These are phyloP conservation scores for Fusarium oligoseptatum DNA, from an alignment of 2,329 filamentous ascomycete genomes.

Conservation along the genomic window DNA sequence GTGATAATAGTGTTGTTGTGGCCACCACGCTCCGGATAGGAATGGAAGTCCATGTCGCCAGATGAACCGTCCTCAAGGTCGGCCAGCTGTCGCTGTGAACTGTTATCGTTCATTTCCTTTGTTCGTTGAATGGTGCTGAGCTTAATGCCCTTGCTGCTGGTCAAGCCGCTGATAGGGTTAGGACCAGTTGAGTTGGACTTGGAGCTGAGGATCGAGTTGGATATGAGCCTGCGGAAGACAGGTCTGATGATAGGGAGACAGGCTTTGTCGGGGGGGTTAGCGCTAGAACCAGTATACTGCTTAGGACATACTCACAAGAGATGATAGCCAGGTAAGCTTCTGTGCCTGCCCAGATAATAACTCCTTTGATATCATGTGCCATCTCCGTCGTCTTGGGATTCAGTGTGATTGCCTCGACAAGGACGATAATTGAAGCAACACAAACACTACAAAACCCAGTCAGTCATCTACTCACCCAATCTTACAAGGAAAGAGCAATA, in stretches of 20 bases:
- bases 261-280: constrained; percentile 16
- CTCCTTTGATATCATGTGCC: constrained; percentile 29
- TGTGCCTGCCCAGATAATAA: constrained; percentile 32
- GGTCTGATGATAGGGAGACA: constrained; percentile 32
- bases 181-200: constrained; percentile 26
- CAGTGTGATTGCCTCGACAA: constrained; percentile 27
- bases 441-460: constrained; percentile 18
- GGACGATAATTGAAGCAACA: constrained; percentile 23
- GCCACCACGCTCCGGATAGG: constrained; percentile 16
- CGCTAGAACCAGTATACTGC: neutral
- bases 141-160: constrained; percentile 32
- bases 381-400: constrained; percentile 28
- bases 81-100: constrained; percentile 30
- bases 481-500: neutral
- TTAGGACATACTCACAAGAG: constrained; percentile 22
- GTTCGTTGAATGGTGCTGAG: constrained; percentile 22
- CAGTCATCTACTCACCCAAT: neutral
- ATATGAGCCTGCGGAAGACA: constrained; percentile 22
- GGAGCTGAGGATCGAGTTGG: constrained; percentile 19
- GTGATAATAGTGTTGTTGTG: constrained; percentile 21
- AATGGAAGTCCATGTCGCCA: constrained; percentile 23
- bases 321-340: constrained; percentile 32
- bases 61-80: constrained; percentile 32
- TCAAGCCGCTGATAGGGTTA: constrained; percentile 31
- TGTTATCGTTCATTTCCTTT: constrained; percentile 33